Evolutionary conservation across 345 rosid species (phyloP).

Genomic region (Triadica sebifera): DNA sequence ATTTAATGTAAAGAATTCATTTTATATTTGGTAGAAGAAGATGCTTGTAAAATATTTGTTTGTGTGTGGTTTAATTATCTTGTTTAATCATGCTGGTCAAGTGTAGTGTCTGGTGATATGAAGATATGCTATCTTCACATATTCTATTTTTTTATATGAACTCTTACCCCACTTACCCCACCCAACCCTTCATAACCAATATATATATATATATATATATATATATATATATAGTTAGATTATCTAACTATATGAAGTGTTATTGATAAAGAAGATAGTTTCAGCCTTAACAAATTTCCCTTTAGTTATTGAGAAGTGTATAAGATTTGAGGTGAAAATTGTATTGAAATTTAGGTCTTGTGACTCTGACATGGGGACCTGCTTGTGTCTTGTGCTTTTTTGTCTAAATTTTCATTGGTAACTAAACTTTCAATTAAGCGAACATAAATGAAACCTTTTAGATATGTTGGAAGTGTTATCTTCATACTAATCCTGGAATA

Average conservation of each 20-base stretch:
- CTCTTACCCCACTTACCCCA: no score
- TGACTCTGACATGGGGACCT: not conserved
- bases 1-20: not conserved
- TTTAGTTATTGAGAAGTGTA: not conserved
- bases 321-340: not conserved
- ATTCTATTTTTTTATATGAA: not conserved
- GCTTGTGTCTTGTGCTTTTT: not conserved
- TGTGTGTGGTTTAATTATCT: slow-evolving; percentile 3
- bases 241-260: no score
- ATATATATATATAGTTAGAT: no score
- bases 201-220: no score
- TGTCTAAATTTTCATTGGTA: not conserved
- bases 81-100: not conserved
- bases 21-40: slow-evolving; percentile 17
- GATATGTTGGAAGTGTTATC: not conserved
- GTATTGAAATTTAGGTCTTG: not conserved
- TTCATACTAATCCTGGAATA: slow-evolving; percentile 8
- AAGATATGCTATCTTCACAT: not conserved
- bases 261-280: no score
- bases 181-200: no score
- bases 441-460: not conserved
- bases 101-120: not conserved
- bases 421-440: not conserved
- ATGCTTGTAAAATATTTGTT: not conserved
- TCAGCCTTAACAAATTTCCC: no score